Percentiles rank a stretch among this genome's conserved stretches.
These are phyloP conservation scores for Trichoderma aggressivum DNA, from an alignment of 2,329 filamentous ascomycete species.

Conservation along the genomic window DNA sequence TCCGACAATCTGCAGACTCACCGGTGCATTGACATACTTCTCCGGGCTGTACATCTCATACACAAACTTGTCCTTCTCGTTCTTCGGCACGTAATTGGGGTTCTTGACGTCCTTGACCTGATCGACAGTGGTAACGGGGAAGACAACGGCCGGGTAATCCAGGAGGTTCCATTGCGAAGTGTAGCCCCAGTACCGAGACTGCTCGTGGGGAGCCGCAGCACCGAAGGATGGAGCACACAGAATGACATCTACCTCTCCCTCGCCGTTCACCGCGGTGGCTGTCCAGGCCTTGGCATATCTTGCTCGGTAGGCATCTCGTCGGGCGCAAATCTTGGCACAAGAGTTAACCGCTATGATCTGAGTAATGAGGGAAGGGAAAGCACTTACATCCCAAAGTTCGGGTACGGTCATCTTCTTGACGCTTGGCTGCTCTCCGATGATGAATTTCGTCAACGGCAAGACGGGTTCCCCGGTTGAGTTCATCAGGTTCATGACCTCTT, in stretches of 20 bases:
- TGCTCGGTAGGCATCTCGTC: slow-evolving; percentile 6
- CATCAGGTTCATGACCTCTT: slow-evolving; percentile 26
- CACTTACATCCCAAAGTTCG: slow-evolving; percentile 9
- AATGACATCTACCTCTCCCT: slow-evolving; percentile 10
- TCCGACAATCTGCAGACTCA: slow-evolving; percentile 14
- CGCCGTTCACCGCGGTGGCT: slow-evolving; percentile 1
- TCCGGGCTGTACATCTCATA: slow-evolving; percentile 16
- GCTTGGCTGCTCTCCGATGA: slow-evolving; percentile 8
- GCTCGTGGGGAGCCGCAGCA: slow-evolving; percentile 44
- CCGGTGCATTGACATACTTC: slow-evolving; percentile 7
- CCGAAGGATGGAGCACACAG: slow-evolving; percentile 43
- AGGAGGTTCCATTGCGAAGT: slow-evolving; percentile 63
- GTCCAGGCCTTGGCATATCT: slow-evolving; percentile 14
- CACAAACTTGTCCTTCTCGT: slow-evolving; percentile 2
- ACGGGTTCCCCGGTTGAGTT: slow-evolving; percentile 33
- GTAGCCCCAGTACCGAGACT: slow-evolving; percentile 56
- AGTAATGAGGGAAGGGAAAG: neutral
- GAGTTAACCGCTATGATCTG: neutral
- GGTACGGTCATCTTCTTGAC: slow-evolving; percentile 8
- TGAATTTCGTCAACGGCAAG: slow-evolving; percentile 7
- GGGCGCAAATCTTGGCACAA: neutral
- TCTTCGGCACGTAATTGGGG: slow-evolving; percentile 14
- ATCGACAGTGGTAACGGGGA: slow-evolving; percentile 45
- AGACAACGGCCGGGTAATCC: slow-evolving; percentile 58
- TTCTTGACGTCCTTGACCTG: slow-evolving; percentile 16